These are phyloP conservation scores for Hericium erinaceus DNA, from an alignment of 768 basidiomycete genomes.

Conservation along the genomic window DNA sequence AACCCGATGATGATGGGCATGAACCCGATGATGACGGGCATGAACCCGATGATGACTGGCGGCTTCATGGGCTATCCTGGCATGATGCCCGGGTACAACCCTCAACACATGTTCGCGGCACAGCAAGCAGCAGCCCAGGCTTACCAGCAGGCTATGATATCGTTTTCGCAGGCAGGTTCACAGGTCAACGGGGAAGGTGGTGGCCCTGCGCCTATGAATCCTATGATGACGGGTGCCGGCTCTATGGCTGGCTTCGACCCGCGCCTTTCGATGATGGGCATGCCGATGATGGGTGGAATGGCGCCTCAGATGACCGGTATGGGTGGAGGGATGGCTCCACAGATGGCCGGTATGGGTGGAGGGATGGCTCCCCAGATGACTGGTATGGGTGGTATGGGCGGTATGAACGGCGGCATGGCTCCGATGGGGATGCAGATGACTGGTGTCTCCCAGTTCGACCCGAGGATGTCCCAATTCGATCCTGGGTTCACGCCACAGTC, in stretches of 20 bases:
- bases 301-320: background rate
- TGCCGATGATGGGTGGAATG: constrained; percentile 16
- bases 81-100: constrained; percentile 48
- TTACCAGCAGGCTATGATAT: constrained; percentile 85
- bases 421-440: constrained; percentile 12
- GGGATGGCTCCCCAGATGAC: no score
- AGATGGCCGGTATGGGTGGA: constrained; percentile 15
- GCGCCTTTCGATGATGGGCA: constrained; percentile 5
- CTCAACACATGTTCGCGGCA: constrained; percentile 80
- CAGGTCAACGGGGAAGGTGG: constrained; percentile 53
- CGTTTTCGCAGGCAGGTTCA: constrained; percentile 66
- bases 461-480: constrained; percentile 5
- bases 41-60: constrained; percentile 46
- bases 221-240: constrained; percentile 17
- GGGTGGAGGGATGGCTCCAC: no score
- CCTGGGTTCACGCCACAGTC: background rate
- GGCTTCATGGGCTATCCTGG: constrained; percentile 43
- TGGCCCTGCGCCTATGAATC: constrained; percentile 37
- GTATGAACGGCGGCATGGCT: constrained; percentile 1
- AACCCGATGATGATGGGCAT: constrained; percentile 55
- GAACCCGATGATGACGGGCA: constrained; percentile 58
- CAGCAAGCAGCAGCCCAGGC: constrained; percentile 77
- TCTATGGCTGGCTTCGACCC: constrained; percentile 4
- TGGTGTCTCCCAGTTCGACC: constrained; percentile 4
- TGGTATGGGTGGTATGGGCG: constrained; percentile 20